Conservation (phyloP, 192 early-diverging fungal species). For the Coemansia sp. region DNA sequence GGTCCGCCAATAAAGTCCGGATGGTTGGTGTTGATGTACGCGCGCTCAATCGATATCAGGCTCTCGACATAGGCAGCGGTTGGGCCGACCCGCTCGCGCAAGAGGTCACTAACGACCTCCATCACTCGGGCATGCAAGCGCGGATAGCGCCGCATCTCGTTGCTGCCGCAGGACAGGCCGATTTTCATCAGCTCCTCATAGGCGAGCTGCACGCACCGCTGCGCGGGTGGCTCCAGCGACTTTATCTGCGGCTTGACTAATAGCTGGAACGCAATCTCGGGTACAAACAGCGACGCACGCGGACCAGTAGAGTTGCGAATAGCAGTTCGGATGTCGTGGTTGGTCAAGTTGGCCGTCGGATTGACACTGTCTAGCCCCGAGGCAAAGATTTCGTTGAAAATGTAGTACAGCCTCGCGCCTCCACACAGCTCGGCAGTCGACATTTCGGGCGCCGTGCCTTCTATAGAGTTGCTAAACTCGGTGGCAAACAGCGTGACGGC, state of each 20-base stretch:
- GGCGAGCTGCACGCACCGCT: slow-evolving; percentile 80
- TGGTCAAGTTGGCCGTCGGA: slow-evolving; percentile 70
- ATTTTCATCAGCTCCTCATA: slow-evolving; percentile 86
- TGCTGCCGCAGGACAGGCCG: slow-evolving; percentile 74
- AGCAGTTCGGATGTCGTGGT: slow-evolving; percentile 77
- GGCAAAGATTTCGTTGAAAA: slow-evolving; percentile 82
- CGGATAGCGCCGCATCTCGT: slow-evolving; percentile 79
- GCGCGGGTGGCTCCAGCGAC: slow-evolving; percentile 71
- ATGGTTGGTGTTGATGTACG: slow-evolving; percentile 88
- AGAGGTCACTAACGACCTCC: slow-evolving; percentile 77
- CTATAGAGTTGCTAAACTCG: slow-evolving; percentile 78
- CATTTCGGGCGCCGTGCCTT: slow-evolving; percentile 72
- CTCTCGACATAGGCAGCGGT: slow-evolving; percentile 78
- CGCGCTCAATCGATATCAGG: slow-evolving; percentile 78
- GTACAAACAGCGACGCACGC: slow-evolving; percentile 79
- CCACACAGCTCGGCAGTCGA: slow-evolving; percentile 80
- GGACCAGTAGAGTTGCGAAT: slow-evolving; percentile 86
- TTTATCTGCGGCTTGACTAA: slow-evolving; percentile 83
- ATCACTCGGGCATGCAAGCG: slow-evolving; percentile 71
- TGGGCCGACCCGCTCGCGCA: slow-evolving; percentile 74
- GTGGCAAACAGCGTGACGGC: slow-evolving; percentile 75
- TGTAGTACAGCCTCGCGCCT: slow-evolving; percentile 82
- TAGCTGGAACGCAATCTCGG: slow-evolving; percentile 84
- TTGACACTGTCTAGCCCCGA: slow-evolving; percentile 71
- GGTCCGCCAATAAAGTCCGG: slow-evolving; percentile 81